Evolutionary conservation across 148 eudicot genomes (phyloP).

Genomic region (Drosera capensis): DNA sequence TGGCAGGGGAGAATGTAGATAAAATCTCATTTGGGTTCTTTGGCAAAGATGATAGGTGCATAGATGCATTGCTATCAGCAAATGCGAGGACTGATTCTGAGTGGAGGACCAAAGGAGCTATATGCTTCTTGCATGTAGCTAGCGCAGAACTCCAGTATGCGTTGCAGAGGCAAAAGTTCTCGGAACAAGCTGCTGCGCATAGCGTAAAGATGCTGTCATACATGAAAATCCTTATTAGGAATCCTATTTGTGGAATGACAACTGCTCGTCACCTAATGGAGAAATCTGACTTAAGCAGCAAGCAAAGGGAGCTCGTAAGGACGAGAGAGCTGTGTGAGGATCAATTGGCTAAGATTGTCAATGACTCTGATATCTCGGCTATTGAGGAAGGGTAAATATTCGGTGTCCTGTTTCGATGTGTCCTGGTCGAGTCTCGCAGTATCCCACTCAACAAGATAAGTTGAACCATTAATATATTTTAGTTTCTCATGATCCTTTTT

Average conservation of each 20-base stretch:
- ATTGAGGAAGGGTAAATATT: constrained; percentile 95
- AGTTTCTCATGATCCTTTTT: too few species aligned
- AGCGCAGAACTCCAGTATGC: constrained; percentile 78
- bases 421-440: too few species aligned
- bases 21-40: constrained; percentile 49
- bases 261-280: constrained; percentile 47
- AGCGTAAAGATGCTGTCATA: constrained; percentile 42
- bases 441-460: too few species aligned
- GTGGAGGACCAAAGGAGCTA: constrained; percentile 42
- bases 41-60: constrained; percentile 25
- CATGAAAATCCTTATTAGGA: constrained; percentile 34
- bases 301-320: constrained; percentile 38
- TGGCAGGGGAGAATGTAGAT: constrained; percentile 38
- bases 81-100: constrained; percentile 37
- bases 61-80: constrained; percentile 55
- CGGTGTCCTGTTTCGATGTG: background rate
- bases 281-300: constrained; percentile 38
- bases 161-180: constrained; percentile 42
- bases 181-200: constrained; percentile 49
- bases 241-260: constrained; percentile 44
- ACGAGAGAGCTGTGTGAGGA: constrained; percentile 52
- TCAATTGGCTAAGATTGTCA: constrained; percentile 50
- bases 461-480: too few species aligned
- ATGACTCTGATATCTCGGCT: constrained; percentile 58
- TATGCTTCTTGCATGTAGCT: constrained; percentile 65